Percentiles rank a stretch among this genome's conserved stretches.
Evolutionary conservation across 2,329 filamentous ascomycete species (phyloP).

Genomic region (Talaromyces atroroseus): DNA sequence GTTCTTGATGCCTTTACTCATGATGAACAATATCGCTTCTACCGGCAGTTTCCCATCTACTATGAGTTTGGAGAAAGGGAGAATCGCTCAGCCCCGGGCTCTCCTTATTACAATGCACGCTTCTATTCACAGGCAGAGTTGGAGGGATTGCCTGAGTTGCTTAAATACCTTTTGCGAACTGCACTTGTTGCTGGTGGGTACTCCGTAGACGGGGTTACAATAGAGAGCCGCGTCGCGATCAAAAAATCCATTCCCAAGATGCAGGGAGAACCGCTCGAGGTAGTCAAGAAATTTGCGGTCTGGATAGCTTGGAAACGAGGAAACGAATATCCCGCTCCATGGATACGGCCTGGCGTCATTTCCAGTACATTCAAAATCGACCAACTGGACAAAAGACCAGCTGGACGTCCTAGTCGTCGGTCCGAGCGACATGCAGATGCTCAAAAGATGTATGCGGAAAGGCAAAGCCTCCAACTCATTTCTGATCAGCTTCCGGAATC

Average conservation of each 20-base stretch:
- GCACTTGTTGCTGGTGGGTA: conserved; percentile 57
- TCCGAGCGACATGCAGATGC: conserved; percentile 49
- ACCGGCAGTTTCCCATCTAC: conserved; percentile 52
- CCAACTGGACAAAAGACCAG: conserved; percentile 50
- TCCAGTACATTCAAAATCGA: conserved; percentile 47
- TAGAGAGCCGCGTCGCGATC: conserved; percentile 56
- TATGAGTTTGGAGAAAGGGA: conserved; percentile 53
- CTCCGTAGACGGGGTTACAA: conserved; percentile 54
- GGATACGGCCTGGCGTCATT: conserved; percentile 55
- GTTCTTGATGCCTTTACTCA: conserved; percentile 52
- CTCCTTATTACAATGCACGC: conserved; percentile 52
- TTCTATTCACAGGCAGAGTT: conserved; percentile 61
- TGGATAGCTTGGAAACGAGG: conserved; percentile 65
- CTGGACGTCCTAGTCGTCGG: conserved; percentile 50
- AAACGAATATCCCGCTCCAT: conserved; percentile 56
- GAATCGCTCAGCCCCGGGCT: conserved; percentile 46
- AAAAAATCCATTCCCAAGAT: conserved; percentile 57
- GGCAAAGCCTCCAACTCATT: conserved; percentile 32
- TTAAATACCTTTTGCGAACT: conserved; percentile 58
- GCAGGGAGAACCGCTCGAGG: conserved; percentile 55
- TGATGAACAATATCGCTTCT: conserved; percentile 49
- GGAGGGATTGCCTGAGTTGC: conserved; percentile 54
- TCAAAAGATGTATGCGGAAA: conserved; percentile 37
- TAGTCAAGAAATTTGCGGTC: conserved; percentile 56
- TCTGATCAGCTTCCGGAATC: conserved; percentile 23